Conservation (phyloP, 164 flowering plant genomes). For the Umbellularia californica region DNA sequence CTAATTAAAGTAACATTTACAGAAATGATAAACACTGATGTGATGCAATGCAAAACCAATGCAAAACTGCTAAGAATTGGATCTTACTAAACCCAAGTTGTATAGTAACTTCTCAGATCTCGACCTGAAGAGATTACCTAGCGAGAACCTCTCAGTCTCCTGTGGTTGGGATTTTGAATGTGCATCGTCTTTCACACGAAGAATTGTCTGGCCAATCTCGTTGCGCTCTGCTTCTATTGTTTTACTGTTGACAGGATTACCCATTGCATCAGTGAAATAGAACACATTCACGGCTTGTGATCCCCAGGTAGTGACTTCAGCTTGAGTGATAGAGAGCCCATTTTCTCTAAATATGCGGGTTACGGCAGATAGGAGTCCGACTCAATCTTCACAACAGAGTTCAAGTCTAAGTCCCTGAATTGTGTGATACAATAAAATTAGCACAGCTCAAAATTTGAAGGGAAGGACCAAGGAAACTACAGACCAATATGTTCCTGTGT, state of each 20-base stretch:
- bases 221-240: conserved; percentile 70
- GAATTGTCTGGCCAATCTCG: conserved; percentile 63
- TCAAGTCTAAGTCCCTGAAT: conserved; percentile 80
- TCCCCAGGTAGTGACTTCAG: conserved; percentile 84
- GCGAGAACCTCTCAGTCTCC: conserved; percentile 55
- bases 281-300: conserved; percentile 76
- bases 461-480: neutral
- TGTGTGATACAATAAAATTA: neutral
- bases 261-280: conserved; percentile 78
- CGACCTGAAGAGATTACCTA: conserved; percentile 59
- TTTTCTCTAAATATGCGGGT: conserved; percentile 94
- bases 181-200: conserved; percentile 57
- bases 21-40: neutral
- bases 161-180: conserved; percentile 38
- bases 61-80: conserved; percentile 37
- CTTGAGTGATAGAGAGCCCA: conserved; percentile 74
- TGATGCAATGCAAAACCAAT: neutral
- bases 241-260: conserved; percentile 59
- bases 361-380: conserved; percentile 80
- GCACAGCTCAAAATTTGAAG: neutral
- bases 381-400: conserved; percentile 72
- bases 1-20: conserved; percentile 12
- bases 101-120: conserved; percentile 80
- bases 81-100: conserved; percentile 68
- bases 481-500: neutral